These are phyloP conservation scores for Solanum pimpinellifolium DNA, from an alignment of 257 asterid species.

Conservation along the genomic window DNA sequence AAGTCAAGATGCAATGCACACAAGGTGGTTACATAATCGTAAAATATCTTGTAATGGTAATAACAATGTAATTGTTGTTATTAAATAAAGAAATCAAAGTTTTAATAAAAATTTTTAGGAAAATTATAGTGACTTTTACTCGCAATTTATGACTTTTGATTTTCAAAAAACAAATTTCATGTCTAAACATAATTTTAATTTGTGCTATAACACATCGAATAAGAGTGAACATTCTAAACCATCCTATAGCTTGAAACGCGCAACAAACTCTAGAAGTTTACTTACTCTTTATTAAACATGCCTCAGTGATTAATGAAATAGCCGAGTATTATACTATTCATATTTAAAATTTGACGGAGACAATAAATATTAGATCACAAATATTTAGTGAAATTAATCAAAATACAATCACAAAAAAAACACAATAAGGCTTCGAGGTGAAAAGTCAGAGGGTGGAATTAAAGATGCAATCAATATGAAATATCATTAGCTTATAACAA, in stretches of 20 bases:
- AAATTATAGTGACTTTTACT: not conserved
- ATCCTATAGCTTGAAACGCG: not conserved
- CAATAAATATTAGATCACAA: no score
- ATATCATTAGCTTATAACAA: no score
- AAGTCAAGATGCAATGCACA: not conserved
- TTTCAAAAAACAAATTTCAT: not conserved
- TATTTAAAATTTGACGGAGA: no score
- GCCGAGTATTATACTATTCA: no score
- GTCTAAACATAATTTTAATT: not conserved
- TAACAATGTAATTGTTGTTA: not conserved
- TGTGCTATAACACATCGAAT: not conserved
- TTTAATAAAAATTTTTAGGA: not conserved
- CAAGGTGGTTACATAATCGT: not conserved
- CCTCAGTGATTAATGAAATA: no score
- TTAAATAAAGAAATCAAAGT: not conserved
- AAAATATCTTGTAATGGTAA: not conserved
- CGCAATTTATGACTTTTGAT: not conserved
- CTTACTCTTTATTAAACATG: no score
- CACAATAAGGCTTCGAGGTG: no score
- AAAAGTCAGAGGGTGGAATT: no score
- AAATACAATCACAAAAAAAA: no score
- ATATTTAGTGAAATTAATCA: no score
- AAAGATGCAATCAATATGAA: no score
- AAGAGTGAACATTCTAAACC: not conserved
- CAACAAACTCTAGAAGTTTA: not conserved